Percentiles rank a stretch among this genome's conserved stretches.
These are phyloP conservation scores for Fusarium pilosicola DNA, from an alignment of 2,329 filamentous ascomycete species.

Conservation along the genomic window DNA sequence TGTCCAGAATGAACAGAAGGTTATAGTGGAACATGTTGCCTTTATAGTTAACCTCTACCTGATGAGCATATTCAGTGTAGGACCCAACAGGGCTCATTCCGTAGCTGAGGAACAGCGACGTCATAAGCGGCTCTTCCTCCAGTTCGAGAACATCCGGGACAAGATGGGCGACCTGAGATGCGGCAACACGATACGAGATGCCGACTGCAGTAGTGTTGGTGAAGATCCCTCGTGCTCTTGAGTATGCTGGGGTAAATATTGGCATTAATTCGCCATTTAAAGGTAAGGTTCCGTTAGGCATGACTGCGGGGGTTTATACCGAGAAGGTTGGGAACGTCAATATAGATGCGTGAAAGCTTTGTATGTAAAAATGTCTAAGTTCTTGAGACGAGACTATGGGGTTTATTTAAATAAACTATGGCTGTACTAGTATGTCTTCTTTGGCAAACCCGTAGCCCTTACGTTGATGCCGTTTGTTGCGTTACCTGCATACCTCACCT, in stretches of 20 bases:
- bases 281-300: not conserved
- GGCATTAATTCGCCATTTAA: not conserved
- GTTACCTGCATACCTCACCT: not conserved
- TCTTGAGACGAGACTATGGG: rapidly evolving
- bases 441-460: rapidly evolving
- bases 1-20: not conserved
- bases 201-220: not conserved
- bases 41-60: not conserved
- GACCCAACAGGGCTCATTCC: not conserved
- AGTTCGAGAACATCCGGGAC: not conserved
- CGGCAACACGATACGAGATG: not conserved
- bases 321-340: no score
- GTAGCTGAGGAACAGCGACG: not conserved
- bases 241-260: not conserved
- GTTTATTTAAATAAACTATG: not conserved
- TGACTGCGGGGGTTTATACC: not conserved
- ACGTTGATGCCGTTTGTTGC: not conserved
- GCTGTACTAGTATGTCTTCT: rapidly evolving
- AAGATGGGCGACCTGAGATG: not conserved
- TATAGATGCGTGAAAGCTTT: not conserved
- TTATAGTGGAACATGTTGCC: not conserved
- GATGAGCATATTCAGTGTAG: not conserved
- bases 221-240: not conserved
- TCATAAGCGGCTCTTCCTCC: not conserved
- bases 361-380: rapidly evolving